These are phyloP conservation scores for Geoglossum cookeanum DNA, from an alignment of 2,329 filamentous ascomycete genomes.

Conservation along the genomic window DNA sequence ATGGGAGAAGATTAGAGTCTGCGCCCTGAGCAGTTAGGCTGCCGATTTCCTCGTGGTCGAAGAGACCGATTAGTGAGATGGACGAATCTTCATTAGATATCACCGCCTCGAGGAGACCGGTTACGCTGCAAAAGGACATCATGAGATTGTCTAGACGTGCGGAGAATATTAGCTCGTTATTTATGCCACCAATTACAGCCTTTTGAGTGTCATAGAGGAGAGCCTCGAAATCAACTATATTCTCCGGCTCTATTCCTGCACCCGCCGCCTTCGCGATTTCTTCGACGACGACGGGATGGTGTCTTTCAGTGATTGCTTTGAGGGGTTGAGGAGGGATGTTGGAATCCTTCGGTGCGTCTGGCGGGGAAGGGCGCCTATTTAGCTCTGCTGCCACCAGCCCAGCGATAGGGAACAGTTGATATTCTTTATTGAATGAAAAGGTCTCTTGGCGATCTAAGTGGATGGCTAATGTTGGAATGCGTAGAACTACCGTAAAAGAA, in stretches of 20 bases:
- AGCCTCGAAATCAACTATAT: slow-evolving; percentile 85
- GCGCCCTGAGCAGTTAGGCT: slow-evolving; percentile 85
- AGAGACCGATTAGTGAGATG: slow-evolving; percentile 84
- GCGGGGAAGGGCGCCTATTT: slow-evolving; percentile 39
- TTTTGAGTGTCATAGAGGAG: slow-evolving; percentile 95
- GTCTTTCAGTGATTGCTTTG: slow-evolving; percentile 57
- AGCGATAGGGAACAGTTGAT: slow-evolving; percentile 81
- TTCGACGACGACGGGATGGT: slow-evolving; percentile 74
- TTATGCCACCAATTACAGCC: slow-evolving; percentile 69
- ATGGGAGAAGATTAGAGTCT: slow-evolving; percentile 75
- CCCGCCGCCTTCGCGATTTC: slow-evolving; percentile 55
- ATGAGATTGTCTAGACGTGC: slow-evolving; percentile 88
- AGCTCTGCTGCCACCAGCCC: slow-evolving; percentile 76
- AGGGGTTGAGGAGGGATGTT: slow-evolving; percentile 45
- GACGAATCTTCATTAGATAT: slow-evolving; percentile 48
- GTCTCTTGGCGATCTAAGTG: slow-evolving; percentile 73
- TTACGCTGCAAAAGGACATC: slow-evolving; percentile 86
- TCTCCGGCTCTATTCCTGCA: slow-evolving; percentile 43
- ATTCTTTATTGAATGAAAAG: slow-evolving; percentile 94
- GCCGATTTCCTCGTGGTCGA: slow-evolving; percentile 96
- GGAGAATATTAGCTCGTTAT: slow-evolving; percentile 90
- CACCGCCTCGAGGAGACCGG: slow-evolving; percentile 62
- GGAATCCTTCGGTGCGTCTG: slow-evolving; percentile 27
- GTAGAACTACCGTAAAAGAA: slow-evolving; percentile 35
- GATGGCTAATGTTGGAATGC: slow-evolving; percentile 85